These are phyloP conservation scores for Inonotus hispidus DNA, from an alignment of 1,284 basidiomycete genomes.

Conservation along the genomic window DNA sequence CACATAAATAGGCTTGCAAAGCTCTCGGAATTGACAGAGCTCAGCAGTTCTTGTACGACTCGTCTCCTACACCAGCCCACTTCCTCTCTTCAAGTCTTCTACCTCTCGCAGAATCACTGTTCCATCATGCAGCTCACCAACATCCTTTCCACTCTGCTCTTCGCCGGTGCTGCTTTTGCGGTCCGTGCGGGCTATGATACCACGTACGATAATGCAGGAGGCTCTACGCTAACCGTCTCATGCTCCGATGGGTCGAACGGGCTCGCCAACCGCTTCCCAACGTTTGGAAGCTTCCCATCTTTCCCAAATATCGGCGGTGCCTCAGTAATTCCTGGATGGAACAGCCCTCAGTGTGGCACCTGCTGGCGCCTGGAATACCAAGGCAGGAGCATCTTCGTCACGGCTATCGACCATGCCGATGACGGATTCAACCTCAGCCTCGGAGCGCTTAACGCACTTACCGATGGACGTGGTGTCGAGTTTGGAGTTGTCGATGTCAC, in stretches of 20 bases:
- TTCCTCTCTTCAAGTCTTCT: background rate
- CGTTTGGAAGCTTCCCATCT: constrained; percentile 36
- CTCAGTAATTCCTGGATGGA: constrained; percentile 36
- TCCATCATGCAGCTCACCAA: constrained; percentile 15
- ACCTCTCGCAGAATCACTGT: background rate
- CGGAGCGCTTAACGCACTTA: constrained; percentile 21
- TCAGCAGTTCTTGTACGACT: background rate
- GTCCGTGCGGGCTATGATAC: constrained; percentile 38
- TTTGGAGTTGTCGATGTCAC: constrained; percentile 18
- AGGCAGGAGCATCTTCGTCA: constrained; percentile 31
- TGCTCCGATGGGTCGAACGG: constrained; percentile 50
- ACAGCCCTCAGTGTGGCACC: constrained; percentile 42
- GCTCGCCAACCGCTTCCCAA: constrained; percentile 32
- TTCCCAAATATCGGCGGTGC: constrained; percentile 44
- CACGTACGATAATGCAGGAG: constrained; percentile 35
- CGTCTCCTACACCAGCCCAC: background rate
- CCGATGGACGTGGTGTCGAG: constrained; percentile 16
- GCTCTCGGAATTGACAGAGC: background rate
- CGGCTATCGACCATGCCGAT: constrained; percentile 37
- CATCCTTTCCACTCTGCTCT: constrained; percentile 4
- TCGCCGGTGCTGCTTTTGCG: constrained; percentile 23
- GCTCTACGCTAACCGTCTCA: constrained; percentile 36
- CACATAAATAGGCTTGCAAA: background rate
- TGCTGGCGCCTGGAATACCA: constrained; percentile 44
- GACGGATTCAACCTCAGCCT: constrained; percentile 36